Evolutionary conservation across 768 basidiomycete genomes (phyloP).

Genomic region (Phlebiopsis gigantea): DNA sequence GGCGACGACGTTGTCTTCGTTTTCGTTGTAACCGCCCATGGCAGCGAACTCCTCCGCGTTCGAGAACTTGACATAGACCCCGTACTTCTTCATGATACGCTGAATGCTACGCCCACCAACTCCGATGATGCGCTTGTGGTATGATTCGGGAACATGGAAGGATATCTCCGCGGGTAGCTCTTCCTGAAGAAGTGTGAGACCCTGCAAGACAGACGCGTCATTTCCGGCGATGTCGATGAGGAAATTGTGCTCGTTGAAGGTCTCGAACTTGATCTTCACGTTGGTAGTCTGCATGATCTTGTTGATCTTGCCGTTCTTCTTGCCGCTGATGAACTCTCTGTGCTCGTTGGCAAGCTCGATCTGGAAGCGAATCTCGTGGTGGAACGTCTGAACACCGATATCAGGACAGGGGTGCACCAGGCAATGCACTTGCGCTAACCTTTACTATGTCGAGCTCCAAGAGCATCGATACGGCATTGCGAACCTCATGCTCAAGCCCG

Average conservation of each 20-base stretch:
- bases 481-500: constrained; percentile 87
- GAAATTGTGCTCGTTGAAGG: constrained; percentile 94
- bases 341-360: constrained; percentile 98
- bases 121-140: constrained; percentile 98
- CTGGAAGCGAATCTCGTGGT: constrained; percentile 97
- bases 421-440: constrained; percentile 35
- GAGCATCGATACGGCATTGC: constrained; percentile 78
- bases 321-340: constrained; percentile 96
- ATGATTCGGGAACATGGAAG: constrained; percentile 96
- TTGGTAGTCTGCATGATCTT: constrained; percentile 98
- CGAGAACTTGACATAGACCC: constrained; percentile 99
- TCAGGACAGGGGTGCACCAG: neutral
- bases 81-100: constrained; percentile 98
- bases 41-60: constrained; percentile 97
- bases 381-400: constrained; percentile 59
- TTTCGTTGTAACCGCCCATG: constrained; percentile 91
- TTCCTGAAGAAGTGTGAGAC: constrained; percentile 86
- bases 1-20: constrained; percentile 98
- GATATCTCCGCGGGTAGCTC: constrained; percentile 98
- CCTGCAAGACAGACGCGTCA: constrained; percentile 80
- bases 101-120: constrained; percentile 98
- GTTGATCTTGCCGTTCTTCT: constrained; percentile 99
- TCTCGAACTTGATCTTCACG: constrained; percentile 99
- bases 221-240: constrained; percentile 87
- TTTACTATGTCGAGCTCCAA: constrained; percentile 90